These are phyloP conservation scores for Dacryopinax primogenitus DNA, from an alignment of 768 basidiomycete genomes.

Conservation along the genomic window DNA sequence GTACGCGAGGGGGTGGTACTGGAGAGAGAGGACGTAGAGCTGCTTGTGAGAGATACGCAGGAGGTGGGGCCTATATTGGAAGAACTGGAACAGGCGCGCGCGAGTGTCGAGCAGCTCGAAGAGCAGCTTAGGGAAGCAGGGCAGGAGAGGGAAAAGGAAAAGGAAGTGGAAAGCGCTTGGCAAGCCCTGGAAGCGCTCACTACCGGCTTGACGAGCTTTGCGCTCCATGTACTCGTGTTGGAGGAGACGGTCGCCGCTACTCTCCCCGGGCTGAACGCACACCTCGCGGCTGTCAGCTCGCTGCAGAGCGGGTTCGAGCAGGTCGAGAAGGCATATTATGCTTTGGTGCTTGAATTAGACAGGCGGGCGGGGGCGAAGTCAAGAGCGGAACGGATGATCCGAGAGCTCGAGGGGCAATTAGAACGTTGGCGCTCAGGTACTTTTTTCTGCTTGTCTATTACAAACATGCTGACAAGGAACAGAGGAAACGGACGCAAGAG, in stretches of 20 bases:
- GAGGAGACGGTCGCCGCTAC: neutral
- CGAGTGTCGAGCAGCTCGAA: neutral
- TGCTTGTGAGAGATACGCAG: conserved; percentile 7
- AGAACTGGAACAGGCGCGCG: neutral
- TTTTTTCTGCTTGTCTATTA: neutral
- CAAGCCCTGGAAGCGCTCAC: neutral
- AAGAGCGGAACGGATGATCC: neutral
- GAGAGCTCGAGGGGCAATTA: neutral
- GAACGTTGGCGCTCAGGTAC: neutral
- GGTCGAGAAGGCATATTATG: neutral
- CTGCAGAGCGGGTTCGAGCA: neutral
- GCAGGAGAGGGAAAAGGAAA: neutral
- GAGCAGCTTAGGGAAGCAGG: neutral
- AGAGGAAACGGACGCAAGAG: neutral
- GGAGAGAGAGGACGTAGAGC: neutral
- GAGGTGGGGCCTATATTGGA: conserved; percentile 8
- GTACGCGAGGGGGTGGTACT: neutral
- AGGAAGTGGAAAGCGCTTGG: neutral
- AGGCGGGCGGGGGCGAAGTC: neutral
- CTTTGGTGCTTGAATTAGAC: neutral
- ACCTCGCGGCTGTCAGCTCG: neutral
- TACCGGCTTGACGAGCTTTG: neutral
- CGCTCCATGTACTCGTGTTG: neutral
- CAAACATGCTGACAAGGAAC: neutral
- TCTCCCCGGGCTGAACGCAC: neutral